Base-by-base conservation (phyloP, 139 green algal species). In the Chlorella sp. region DNA sequence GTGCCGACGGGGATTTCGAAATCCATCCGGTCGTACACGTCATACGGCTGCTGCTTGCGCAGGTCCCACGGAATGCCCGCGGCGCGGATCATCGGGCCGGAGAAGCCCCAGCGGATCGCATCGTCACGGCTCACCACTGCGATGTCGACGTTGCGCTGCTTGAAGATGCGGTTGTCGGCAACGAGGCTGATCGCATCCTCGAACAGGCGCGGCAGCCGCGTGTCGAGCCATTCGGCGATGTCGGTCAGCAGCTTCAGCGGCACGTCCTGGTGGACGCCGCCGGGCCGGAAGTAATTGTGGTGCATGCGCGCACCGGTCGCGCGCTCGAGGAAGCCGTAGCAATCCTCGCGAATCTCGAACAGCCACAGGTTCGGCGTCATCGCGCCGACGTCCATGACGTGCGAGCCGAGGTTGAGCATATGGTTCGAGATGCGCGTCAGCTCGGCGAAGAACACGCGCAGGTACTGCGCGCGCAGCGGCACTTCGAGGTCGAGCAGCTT, bases 141-240 rank as follows among this genome's bases (percentile, higher is more conserved):
- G 57, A 98, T 90, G 80, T 96, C 94, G 63, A 98, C 93, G 56
- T 94, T 91, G 78, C 95, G 89, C 89, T 98, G 94, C 90, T 97
- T 97, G 92, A 92, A 98, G 73, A 98, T 96, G 75, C 95, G 89
- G 87, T 98, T 98, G 83, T 90, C 92, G 21, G 89, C 93, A 51
- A 98, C 84, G 89, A 98, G n/a, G 93, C 89, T 98, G 94, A 87
- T 98, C 95, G 69, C 98, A 93, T 88, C 98, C 95, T 84, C 97
- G 94, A 84, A 98, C 88, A 62, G 94, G 93, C 32, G 91, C 94
- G 60, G 90, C 88, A 87, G 96, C 97, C 91, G 97, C 90, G 82
- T 93, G 91, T 44, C 91, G 80, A 89, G 94, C n/a, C n/a, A 98
- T 87, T 92, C 90, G 83, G 95, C 95, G 75, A 98, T 93, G 88